A percentile compares a stretch with the other conserved stretches of the same genome.
Conservation (phyloP, 2,329 filamentous ascomycete species). For the Pyrenophora tritici-repentis region DNA sequence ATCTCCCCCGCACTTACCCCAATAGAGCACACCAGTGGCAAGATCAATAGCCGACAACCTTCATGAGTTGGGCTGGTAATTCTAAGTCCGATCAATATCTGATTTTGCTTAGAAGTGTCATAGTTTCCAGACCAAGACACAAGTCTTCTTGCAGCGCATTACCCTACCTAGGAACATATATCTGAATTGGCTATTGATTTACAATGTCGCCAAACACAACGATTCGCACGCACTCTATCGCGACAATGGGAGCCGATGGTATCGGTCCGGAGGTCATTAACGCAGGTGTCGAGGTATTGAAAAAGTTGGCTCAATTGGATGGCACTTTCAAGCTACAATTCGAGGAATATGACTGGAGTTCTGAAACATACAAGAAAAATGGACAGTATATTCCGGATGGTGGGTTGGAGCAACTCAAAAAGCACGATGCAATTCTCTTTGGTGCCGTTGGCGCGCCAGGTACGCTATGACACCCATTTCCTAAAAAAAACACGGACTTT, state of each 20-base stretch:
- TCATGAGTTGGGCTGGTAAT: too few species aligned
- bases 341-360: slow-evolving; percentile 69
- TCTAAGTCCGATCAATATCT: too few species aligned
- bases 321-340: slow-evolving; percentile 66
- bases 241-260: slow-evolving; percentile 68
- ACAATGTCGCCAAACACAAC: slow-evolving; percentile 35
- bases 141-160: too few species aligned
- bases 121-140: too few species aligned
- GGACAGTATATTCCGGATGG: slow-evolving; percentile 68
- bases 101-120: too few species aligned
- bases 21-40: slow-evolving; percentile 2
- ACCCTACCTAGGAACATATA: neutral
- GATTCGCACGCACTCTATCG: slow-evolving; percentile 35
- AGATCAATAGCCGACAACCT: neutral
- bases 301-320: slow-evolving; percentile 57
- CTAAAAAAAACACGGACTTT: neutral
- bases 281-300: slow-evolving; percentile 66
- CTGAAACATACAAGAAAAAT: slow-evolving; percentile 67
- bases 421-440: slow-evolving; percentile 70
- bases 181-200: neutral
- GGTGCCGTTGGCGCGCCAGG: slow-evolving; percentile 68
- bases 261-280: slow-evolving; percentile 71
- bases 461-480: slow-evolving; percentile 26
- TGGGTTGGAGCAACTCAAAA: slow-evolving; percentile 61
- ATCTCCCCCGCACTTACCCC: slow-evolving; percentile 17